phyloP scores from a whole-genome alignment of 495 filamentous ascomycete genomes.

The Daldinia vernicosa region DNA sequence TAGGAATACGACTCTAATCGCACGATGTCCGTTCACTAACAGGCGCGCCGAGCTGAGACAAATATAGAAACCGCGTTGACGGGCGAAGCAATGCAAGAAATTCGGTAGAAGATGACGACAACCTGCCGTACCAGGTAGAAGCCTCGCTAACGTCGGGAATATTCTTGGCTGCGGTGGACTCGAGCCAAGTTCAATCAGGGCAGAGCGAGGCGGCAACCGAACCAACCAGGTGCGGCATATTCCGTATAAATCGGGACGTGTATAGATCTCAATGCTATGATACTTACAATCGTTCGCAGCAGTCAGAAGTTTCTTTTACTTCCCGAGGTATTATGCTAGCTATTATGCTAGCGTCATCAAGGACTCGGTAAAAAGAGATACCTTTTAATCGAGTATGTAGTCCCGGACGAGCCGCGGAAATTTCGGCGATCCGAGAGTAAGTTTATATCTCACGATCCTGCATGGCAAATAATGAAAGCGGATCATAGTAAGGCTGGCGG shows the following conservation, averaged over 20 bases:
- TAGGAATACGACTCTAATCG: slow-evolving; percentile 33
- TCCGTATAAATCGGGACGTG: slow-evolving; percentile 17
- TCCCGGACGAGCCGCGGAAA: slow-evolving; percentile 15
- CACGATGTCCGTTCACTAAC: slow-evolving; percentile 5
- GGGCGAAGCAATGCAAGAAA: background rate
- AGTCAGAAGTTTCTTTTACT: slow-evolving; percentile 17
- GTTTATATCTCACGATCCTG: background rate
- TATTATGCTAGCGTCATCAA: slow-evolving; percentile 4
- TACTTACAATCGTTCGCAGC: slow-evolving; percentile 5
- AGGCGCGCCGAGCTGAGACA: slow-evolving; percentile 25
- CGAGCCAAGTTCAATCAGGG: slow-evolving; percentile 7
- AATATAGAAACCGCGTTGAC: slow-evolving; percentile 33
- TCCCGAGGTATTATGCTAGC: slow-evolving; percentile 8
- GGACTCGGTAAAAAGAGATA: background rate
- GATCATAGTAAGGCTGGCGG: slow-evolving; percentile 38
- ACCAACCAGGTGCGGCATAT: slow-evolving; percentile 22
- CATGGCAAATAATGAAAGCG: slow-evolving; percentile 4
- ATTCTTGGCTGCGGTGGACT: slow-evolving; percentile 33
- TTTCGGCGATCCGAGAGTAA: slow-evolving; percentile 29
- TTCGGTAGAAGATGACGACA: slow-evolving; percentile 30
- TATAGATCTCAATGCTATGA: slow-evolving; percentile 10
- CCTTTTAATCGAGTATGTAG: background rate
- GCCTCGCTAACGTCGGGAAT: slow-evolving; percentile 30
- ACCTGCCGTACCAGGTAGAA: slow-evolving; percentile 14
- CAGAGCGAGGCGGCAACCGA: slow-evolving; percentile 3